Evolutionary conservation across 805 yeast species (phyloP), one percentile per base, ranked within the genome.

Genomic region (Starmerella stigmatis): DNA sequence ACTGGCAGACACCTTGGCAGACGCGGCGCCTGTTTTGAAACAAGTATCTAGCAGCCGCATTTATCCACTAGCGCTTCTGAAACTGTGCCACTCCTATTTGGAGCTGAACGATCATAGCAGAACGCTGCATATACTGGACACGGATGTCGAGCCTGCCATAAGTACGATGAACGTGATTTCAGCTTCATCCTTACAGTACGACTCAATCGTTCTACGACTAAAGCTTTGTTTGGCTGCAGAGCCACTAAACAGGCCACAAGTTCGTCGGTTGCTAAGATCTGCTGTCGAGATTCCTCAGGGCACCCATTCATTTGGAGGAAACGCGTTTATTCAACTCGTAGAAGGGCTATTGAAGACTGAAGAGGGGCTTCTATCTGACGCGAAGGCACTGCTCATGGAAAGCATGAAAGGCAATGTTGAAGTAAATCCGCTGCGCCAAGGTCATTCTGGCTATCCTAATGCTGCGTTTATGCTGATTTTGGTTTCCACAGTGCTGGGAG

Each of bases 361-460:
- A 10, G 16, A n/a, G n/a, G 28, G 34, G 2, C 32, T 9, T 5
- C 20, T 46, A 2, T 20, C 26, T 7, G 44, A 38, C 2, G 46
- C 49, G 7, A 30, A 26, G 17, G 21, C 19, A 3, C 23, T 38
- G 12, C 37, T 46, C 10, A 29, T 22, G 7, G 16, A 28, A 10
- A 16, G 41, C 16, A 29, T 42, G 5, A 23, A 42, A 13, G 32
- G 41, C n/a, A 28, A 42, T n/a, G 36, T 29, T n/a, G 49, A 46
- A 19, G 6, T 17, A 3, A 33, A 16, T 13, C 32, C 13, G 4
- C 3, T 15, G 5, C 11, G 10, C 9, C 23, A 37, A 15, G 23
- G 26, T 7, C n/a, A 9, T 5, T 5, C 17, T 10, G 31, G 11
- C 8, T 5, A 28, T 16, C 5, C 20, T 4, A 10, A 41, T 5